A percentile compares a stretch with the other conserved stretches of the same genome.
Conservation (phyloP, 192 early-diverging fungal species). For the Phycomyces blakesleeanus region DNA sequence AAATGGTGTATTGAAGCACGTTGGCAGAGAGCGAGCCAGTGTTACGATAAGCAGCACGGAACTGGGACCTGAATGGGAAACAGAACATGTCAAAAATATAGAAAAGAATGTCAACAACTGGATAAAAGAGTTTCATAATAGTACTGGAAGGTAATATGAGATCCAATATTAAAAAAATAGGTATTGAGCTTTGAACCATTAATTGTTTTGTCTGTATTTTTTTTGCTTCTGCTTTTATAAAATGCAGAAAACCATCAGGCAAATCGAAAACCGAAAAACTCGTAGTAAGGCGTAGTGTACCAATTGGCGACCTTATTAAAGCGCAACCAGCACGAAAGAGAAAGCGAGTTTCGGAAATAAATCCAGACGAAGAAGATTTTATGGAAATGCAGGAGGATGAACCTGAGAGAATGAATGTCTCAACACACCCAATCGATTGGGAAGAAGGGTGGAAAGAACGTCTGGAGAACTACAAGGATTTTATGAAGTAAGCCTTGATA, state of each 20-base stretch:
- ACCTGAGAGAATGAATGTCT: conserved; percentile 18
- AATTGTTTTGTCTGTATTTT: no score
- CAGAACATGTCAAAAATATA: conserved; percentile 41
- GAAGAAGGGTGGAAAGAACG: conserved; percentile 25
- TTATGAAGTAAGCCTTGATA: conserved; percentile 29
- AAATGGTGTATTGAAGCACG: conserved; percentile 47
- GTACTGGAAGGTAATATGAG: conserved; percentile 25
- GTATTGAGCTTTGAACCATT: no score
- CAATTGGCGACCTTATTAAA: background rate
- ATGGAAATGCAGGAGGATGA: conserved; percentile 5
- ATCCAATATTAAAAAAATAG: no score
- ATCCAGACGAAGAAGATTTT: background rate
- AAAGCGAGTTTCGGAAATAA: background rate
- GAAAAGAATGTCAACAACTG: conserved; percentile 46
- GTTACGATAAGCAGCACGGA: conserved; percentile 19
- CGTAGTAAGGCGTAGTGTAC: background rate
- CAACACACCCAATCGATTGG: conserved; percentile 6
- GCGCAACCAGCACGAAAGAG: background rate
- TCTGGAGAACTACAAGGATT: conserved; percentile 17
- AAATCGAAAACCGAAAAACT: background rate
- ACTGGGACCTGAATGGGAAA: conserved; percentile 48
- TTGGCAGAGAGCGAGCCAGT: conserved; percentile 35
- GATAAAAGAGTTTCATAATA: conserved; percentile 47
- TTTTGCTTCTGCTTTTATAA: no score
- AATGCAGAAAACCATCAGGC: conserved; percentile 5